A percentile compares a stretch with the other conserved stretches of the same genome.
Evolutionary conservation across 768 basidiomycete genomes (phyloP).

Genomic region (Tremella yokohamensis): DNA sequence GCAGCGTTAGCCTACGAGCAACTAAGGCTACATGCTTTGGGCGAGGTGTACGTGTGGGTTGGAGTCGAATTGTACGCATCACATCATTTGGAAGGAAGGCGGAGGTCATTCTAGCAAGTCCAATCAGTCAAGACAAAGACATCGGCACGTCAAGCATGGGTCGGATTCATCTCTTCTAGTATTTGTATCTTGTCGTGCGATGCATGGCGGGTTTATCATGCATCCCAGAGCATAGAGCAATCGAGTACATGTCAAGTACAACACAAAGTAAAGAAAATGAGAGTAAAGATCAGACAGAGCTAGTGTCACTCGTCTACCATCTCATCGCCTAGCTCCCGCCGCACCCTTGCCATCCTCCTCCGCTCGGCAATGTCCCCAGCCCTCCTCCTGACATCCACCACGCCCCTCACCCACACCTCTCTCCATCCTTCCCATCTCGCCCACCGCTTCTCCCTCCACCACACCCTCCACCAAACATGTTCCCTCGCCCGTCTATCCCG

Average conservation of each 20-base stretch:
- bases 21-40: no score
- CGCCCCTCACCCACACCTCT: constrained; percentile 22
- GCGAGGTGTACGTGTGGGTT: no score
- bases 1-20: no score
- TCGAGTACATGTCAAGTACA: no score
- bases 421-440: constrained; percentile 24
- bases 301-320: no score
- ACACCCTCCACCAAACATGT: constrained; percentile 20
- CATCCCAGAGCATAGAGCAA: no score
- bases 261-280: no score
- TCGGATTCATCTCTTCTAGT: not conserved
- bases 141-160: not conserved
- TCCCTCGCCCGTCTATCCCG: constrained; percentile 12
- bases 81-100: not conserved
- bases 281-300: no score
- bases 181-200: not conserved
- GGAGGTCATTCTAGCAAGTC: not conserved
- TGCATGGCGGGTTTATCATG: not conserved
- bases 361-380: constrained; percentile 8
- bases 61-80: no score
- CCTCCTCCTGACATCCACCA: constrained; percentile 16
- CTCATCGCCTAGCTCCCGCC: not conserved
- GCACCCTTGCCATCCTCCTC: constrained; percentile 6
- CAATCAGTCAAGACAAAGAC: not conserved
- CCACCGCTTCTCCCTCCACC: constrained; percentile 30